A percentile compares a stretch with the other conserved stretches of the same genome.
Conservation (phyloP, 78 protist species). For the Emiliania huxleyi region DNA sequence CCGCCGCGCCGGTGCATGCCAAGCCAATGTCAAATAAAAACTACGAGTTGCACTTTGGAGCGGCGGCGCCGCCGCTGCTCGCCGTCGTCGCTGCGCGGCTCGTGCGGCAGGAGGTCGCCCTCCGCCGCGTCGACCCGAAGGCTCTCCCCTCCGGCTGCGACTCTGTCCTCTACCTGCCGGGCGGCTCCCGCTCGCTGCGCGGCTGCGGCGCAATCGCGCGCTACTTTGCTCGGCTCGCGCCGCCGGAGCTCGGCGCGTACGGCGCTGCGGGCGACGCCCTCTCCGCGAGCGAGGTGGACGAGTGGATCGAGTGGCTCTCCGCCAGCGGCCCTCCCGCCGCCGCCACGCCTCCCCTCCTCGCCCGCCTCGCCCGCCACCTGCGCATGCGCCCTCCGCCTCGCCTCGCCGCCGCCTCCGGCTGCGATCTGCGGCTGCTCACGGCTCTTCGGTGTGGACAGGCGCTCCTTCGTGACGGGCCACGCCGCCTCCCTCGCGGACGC, state of each 20-base stretch:
- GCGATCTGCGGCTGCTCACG: too few relatives aligned
- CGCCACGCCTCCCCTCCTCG: neutral
- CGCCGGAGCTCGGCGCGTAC: neutral
- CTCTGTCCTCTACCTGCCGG: neutral
- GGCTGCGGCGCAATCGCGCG: neutral
- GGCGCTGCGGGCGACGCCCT: neutral
- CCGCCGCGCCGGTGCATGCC: too few relatives aligned
- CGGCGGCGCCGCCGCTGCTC: neutral
- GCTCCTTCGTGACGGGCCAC: neutral
- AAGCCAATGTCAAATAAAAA: neutral
- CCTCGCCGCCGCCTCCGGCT: too few relatives aligned
- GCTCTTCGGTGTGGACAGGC: too few relatives aligned
- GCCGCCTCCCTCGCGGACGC: neutral
- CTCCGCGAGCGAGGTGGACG: neutral
- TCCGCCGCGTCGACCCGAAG: neutral
- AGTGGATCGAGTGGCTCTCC: neutral
- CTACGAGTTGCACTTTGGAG: neutral
- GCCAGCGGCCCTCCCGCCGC: too few relatives aligned
- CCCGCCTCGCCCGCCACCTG: neutral
- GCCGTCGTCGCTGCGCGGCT: neutral
- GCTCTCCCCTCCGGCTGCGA: neutral
- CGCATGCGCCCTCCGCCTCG: neutral
- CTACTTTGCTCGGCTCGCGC: constrained; percentile 3
- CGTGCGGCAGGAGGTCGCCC: neutral
- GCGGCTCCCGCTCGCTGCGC: neutral